Percentiles rank a stretch among this genome's conserved stretches.
These are phyloP conservation scores for Fusarium sp. DNA, from an alignment of 2,329 filamentous ascomycete species.

Conservation along the genomic window DNA sequence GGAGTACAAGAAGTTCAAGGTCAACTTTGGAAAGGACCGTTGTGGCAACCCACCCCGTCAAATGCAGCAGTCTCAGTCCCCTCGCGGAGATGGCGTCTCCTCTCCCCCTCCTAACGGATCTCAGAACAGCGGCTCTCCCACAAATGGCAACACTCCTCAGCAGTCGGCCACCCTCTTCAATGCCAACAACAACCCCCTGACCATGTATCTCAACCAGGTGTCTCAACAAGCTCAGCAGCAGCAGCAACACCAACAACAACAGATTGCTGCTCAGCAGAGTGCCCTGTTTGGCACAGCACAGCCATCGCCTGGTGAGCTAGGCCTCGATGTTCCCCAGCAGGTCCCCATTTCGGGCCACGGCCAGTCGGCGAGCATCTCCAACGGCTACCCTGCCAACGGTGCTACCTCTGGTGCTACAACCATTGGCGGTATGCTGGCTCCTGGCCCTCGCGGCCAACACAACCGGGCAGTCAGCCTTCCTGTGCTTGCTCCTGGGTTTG, in stretches of 20 bases:
- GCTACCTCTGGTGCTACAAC: constrained; percentile 71
- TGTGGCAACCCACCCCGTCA: constrained; percentile 97
- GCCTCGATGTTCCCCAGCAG: constrained; percentile 70
- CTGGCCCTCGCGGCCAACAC: constrained; percentile 71
- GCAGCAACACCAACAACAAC: constrained; percentile 79
- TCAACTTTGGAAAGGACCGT: constrained; percentile 99
- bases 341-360: constrained; percentile 72
- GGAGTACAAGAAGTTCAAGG: constrained; percentile 98
- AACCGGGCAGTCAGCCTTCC: constrained; percentile 92
- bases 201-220: constrained; percentile 91
- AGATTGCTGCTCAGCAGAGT: constrained; percentile 80
- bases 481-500: constrained; percentile 72
- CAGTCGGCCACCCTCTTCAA: constrained; percentile 83
- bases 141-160: constrained; percentile 65
- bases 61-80: constrained; percentile 76
- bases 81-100: constrained; percentile 70
- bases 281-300: constrained; percentile 82
- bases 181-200: constrained; percentile 87
- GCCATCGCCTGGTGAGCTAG: constrained; percentile 67
- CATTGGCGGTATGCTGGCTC: constrained; percentile 81
- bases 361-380: constrained; percentile 74
- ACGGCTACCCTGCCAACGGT: constrained; percentile 68
- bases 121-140: constrained; percentile 69
- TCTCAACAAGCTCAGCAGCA: constrained; percentile 79
- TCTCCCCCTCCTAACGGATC: constrained; percentile 71